phyloP scores from a whole-genome alignment of 2,329 filamentous ascomycete species.

The Fusarium transvaalense region DNA sequence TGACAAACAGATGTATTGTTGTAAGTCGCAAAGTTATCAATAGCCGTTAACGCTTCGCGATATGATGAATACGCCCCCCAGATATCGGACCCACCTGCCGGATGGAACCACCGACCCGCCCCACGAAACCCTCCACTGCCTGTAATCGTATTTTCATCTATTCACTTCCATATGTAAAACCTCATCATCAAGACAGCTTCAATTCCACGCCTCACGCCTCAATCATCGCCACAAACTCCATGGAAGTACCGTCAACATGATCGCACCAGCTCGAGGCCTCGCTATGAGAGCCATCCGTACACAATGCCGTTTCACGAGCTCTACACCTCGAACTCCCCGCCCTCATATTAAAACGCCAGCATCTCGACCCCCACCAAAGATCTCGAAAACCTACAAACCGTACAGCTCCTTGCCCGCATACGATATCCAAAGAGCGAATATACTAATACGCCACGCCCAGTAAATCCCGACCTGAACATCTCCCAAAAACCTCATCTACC shows the following conservation, averaged over 20 bases:
- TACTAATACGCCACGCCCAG: conserved; percentile 31
- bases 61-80: conserved; percentile 25
- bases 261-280: conserved; percentile 47
- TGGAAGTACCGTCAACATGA: conserved; percentile 49
- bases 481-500: conserved; percentile 11
- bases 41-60: conserved; percentile 23
- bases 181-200: conserved; percentile 5
- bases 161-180: conserved; percentile 29
- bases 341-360: conserved; percentile 36
- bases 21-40: conserved; percentile 34
- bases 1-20: conserved; percentile 17
- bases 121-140: conserved; percentile 35
- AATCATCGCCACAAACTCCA: conserved; percentile 4
- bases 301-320: conserved; percentile 51
- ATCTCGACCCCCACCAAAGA: conserved; percentile 42
- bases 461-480: conserved; percentile 24
- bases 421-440: neutral
- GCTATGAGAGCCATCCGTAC: conserved; percentile 21
- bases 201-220: neutral
- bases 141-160: conserved; percentile 18
- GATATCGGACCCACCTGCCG: conserved; percentile 22
- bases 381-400: conserved; percentile 50
- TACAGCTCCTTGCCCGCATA: conserved; percentile 30
- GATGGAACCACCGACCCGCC: conserved; percentile 37
- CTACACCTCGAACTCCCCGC: conserved; percentile 43